These are phyloP conservation scores for Streptanthus diversifolius DNA, from an alignment of 345 rosid species.

Conservation along the genomic window DNA sequence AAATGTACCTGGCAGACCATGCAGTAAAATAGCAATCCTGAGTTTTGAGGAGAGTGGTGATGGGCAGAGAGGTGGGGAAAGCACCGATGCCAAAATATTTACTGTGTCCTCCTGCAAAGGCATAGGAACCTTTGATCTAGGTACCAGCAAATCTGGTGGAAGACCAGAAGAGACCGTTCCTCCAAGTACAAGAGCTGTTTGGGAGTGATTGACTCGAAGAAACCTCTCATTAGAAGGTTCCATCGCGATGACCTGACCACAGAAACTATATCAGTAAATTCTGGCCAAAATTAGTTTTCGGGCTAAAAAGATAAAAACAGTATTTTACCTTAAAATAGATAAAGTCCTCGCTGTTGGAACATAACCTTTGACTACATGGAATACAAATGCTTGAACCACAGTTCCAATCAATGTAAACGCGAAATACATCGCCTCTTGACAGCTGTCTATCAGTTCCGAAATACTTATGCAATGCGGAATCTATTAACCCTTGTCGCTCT, in stretches of 20 bases:
- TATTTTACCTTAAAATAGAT: constrained; percentile 76
- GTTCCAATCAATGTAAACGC: constrained; percentile 56
- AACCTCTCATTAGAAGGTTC: constrained; percentile 79
- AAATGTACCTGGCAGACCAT: constrained; percentile 64
- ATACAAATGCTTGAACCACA: constrained; percentile 73
- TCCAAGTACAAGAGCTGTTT: constrained; percentile 94
- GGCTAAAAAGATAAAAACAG: background rate
- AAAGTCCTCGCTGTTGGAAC: constrained; percentile 31
- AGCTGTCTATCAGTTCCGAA: constrained; percentile 76
- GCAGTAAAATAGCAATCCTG: constrained; percentile 81
- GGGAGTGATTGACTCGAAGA: constrained; percentile 67
- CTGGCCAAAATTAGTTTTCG: background rate
- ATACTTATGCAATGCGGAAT: constrained; percentile 67
- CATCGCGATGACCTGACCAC: constrained; percentile 74
- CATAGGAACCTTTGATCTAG: constrained; percentile 41
- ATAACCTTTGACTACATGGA: constrained; percentile 56
- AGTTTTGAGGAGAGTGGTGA: constrained; percentile 76
- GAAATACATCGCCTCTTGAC: constrained; percentile 72
- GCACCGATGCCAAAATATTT: constrained; percentile 70
- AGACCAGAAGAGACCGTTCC: constrained; percentile 70
- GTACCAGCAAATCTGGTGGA: constrained; percentile 68
- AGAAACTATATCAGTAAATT: constrained; percentile 30
- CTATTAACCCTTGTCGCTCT: constrained; percentile 82
- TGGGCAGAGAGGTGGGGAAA: constrained; percentile 77
- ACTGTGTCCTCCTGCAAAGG: constrained; percentile 69